Evolutionary conservation across 257 asterid species (phyloP), one percentile per base, ranked within the genome.

Genomic region (Solanum ahanhuiri): DNA sequence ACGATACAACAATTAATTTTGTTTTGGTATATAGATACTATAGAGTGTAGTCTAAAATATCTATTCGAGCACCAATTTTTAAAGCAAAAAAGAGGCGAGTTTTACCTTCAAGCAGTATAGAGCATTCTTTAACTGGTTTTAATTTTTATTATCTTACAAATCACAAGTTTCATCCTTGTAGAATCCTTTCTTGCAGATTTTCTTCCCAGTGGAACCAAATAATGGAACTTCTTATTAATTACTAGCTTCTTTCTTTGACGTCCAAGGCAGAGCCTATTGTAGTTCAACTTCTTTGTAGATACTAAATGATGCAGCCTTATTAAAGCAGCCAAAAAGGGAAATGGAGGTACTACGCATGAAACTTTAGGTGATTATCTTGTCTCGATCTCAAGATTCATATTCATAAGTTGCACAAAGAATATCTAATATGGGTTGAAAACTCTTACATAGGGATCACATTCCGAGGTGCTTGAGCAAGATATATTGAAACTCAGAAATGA

Each of bases 381-480:
- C 83, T 31, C 81, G 14, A 41, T 41, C 48, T 88, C 69, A 5
- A 30, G 39, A n/a, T 37, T 85, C 64, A 45, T 67, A 30, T 67
- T 75, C 51, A 77, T 41, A 43, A 43, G 43, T 30, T 28, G 10
- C 64, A 12, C 20, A 30, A 23, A 63, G 12, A 51, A 43, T 17
- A 11, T 30, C 41, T 5, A 12, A 81, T 83, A 34, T 54, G 22
- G 76, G 54, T 35, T 25, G 83, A 34, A 34, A 86, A 76, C 71
- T 33, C 41, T 34, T 88, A 58, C 25, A 37, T 87, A 97, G 98
- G 98, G 98, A 85, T 95, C 98, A 86, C 98, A 91, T 85, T 94
- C 98, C 18, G 98, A 89, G 91, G 95, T 93, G 85, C 89, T 97
- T 87, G 98, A 97, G 92, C 97, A 94, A 92, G 95, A 97, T 93